phyloP scores from a whole-genome alignment of 306 rosid genomes.

The Senna siamea region DNA sequence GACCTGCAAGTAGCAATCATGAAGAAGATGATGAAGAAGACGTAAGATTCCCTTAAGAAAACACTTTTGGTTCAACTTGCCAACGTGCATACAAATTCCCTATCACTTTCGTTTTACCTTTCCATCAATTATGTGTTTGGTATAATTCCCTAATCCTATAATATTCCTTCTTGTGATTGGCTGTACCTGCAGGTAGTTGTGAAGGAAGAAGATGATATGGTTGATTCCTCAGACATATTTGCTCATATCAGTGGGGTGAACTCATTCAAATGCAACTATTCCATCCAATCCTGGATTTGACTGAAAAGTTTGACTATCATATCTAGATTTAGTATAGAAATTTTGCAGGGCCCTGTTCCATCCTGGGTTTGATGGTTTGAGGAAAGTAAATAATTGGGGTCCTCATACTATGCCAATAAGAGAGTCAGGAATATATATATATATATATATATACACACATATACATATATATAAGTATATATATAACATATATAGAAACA shows the following conservation, averaged over 20 bases:
- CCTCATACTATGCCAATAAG: conserved; percentile 53
- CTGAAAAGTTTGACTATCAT: conserved; percentile 25
- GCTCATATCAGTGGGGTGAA: conserved; percentile 99
- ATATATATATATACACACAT: neutral
- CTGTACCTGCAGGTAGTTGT: conserved; percentile 69
- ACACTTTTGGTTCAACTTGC: conserved; percentile 26
- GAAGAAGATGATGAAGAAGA: conserved; percentile 86
- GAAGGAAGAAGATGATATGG: conserved; percentile 94
- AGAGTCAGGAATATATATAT: conserved; percentile 50
- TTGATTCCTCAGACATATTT: conserved; percentile 93
- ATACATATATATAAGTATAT: conserved; percentile 8
- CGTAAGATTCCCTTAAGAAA: conserved; percentile 50
- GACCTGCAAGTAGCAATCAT: conserved; percentile 68
- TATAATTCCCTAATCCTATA: conserved; percentile 32
- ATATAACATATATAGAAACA: conserved; percentile 2
- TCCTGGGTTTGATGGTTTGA: conserved; percentile 50
- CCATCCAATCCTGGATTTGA: conserved; percentile 92
- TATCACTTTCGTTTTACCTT: conserved; percentile 23
- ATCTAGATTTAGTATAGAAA: conserved; percentile 48
- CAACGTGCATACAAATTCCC: conserved; percentile 25
- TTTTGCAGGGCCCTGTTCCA: conserved; percentile 65
- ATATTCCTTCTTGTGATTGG: conserved; percentile 30
- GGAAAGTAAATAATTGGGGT: conserved; percentile 62
- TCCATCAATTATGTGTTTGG: conserved; percentile 35
- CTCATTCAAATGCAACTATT: conserved; percentile 93